Percentiles rank a stretch among this genome's conserved stretches.
These are phyloP conservation scores for Sinapis alba DNA, from an alignment of 441 rosid genomes.

Conservation along the genomic window DNA sequence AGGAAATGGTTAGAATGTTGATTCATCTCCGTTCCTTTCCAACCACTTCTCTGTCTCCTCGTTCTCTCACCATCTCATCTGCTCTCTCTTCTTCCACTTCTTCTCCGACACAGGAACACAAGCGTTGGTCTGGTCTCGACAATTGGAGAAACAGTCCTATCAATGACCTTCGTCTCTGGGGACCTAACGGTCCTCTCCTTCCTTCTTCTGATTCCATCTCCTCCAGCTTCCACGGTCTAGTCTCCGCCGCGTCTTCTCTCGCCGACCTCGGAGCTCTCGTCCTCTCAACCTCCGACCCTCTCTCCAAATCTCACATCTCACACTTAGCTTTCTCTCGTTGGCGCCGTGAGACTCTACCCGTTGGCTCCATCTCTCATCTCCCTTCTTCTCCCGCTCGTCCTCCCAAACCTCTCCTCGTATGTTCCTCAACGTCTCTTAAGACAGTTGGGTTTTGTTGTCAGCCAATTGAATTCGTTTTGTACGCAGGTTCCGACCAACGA, in stretches of 20 bases:
- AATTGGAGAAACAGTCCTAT: constrained; percentile 67
- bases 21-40: constrained; percentile 27
- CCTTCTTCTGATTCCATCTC: constrained; percentile 13
- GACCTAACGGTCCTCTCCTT: constrained; percentile 55
- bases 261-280: constrained; percentile 83
- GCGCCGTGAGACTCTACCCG: constrained; percentile 62
- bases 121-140: constrained; percentile 75
- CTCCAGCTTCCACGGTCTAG: not conserved
- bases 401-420: constrained; percentile 55
- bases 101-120: constrained; percentile 31
- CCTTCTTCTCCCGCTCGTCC: constrained; percentile 66
- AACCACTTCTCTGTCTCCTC: not conserved
- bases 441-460: not conserved
- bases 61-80: not conserved
- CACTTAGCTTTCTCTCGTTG: constrained; percentile 78
- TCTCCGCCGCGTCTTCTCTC: constrained; percentile 60
- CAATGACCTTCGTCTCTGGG: constrained; percentile 70
- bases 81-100: not conserved
- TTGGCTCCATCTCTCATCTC: constrained; percentile 52
- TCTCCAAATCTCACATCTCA: constrained; percentile 65
- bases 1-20: constrained; percentile 18
- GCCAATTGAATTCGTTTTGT: not conserved
- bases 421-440: not conserved
- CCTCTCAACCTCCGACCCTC: constrained; percentile 69
- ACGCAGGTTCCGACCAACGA: constrained; percentile 74